These are phyloP conservation scores for Pulveroboletus frians DNA, from an alignment of 768 basidiomycete species.

Conservation along the genomic window DNA sequence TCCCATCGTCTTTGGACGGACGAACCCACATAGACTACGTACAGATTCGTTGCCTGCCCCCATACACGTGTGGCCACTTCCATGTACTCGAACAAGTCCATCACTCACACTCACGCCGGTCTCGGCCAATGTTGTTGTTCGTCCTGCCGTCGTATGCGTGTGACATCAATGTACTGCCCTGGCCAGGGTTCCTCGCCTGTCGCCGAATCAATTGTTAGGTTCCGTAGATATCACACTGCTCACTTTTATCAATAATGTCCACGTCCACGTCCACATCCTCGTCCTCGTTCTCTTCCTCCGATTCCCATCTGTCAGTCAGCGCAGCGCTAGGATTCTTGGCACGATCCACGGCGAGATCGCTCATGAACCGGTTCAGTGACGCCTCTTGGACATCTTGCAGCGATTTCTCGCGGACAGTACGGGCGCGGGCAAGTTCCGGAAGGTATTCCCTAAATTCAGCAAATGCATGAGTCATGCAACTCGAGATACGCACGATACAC, in stretches of 20 bases:
- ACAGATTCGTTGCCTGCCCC: neutral
- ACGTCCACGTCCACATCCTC: slow-evolving; percentile 47
- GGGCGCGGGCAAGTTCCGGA: slow-evolving; percentile 78
- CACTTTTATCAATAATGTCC: slow-evolving; percentile 69
- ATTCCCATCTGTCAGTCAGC: slow-evolving; percentile 58
- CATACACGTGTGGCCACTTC: neutral
- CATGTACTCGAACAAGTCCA: neutral
- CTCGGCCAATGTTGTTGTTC: slow-evolving; percentile 69
- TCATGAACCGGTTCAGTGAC: slow-evolving; percentile 71
- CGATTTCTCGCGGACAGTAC: slow-evolving; percentile 55
- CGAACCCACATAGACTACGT: neutral
- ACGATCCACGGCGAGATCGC: slow-evolving; percentile 73
- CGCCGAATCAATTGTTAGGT: slow-evolving; percentile 5
- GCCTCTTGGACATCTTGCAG: slow-evolving; percentile 67
- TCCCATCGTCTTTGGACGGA: slow-evolving; percentile 6
- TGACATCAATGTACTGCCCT: slow-evolving; percentile 73
- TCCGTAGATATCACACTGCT: slow-evolving; percentile 24
- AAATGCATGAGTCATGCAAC: slow-evolving; percentile 5
- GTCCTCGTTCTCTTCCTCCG: slow-evolving; percentile 49
- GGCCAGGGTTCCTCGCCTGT: slow-evolving; percentile 67
- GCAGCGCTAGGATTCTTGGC: slow-evolving; percentile 55
- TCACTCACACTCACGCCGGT: slow-evolving; percentile 41
- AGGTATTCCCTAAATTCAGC: slow-evolving; percentile 71
- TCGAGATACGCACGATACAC: neutral
- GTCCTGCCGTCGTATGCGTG: slow-evolving; percentile 49